phyloP scores from a whole-genome alignment of 2,329 filamentous ascomycete genomes.

The Alternaria gansuensis region DNA sequence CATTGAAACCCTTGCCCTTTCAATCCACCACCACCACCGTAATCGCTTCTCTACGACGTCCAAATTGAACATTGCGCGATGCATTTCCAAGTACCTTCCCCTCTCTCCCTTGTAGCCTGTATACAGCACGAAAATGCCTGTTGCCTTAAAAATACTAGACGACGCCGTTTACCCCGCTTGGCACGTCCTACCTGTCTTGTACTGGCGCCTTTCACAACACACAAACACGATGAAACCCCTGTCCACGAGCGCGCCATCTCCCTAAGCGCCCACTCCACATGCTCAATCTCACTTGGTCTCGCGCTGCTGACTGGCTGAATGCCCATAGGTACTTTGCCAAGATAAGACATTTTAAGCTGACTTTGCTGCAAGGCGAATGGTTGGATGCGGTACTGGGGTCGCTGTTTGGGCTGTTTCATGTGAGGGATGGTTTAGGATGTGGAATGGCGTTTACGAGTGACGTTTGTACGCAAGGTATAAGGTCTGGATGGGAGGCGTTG shows the following conservation, averaged over 20 bases:
- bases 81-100: neutral
- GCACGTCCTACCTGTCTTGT: constrained; percentile 7
- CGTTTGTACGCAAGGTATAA: constrained; percentile 7
- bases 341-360: constrained; percentile 10
- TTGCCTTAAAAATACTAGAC: constrained; percentile 3
- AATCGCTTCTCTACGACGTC: neutral
- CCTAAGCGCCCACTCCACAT: constrained; percentile 13
- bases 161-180: constrained; percentile 12
- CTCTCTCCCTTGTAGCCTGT: constrained; percentile 1
- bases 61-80: neutral
- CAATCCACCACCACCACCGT: neutral
- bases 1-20: constrained; percentile 9
- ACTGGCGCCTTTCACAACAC: constrained; percentile 1
- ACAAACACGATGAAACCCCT: constrained; percentile 10
- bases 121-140: constrained; percentile 1
- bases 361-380: constrained; percentile 2
- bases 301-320: constrained; percentile 11
- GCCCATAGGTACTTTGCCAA: constrained; percentile 5
- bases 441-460: constrained; percentile 10
- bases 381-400: constrained; percentile 7
- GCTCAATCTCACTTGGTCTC: constrained; percentile 5
- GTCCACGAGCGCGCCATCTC: neutral
- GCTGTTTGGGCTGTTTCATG: constrained; percentile 13
- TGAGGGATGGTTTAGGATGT: neutral
- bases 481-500: constrained; percentile 3